Evolutionary conservation across 345 rosid genomes (phyloP).

Genomic region (Citrus unshiu): DNA sequence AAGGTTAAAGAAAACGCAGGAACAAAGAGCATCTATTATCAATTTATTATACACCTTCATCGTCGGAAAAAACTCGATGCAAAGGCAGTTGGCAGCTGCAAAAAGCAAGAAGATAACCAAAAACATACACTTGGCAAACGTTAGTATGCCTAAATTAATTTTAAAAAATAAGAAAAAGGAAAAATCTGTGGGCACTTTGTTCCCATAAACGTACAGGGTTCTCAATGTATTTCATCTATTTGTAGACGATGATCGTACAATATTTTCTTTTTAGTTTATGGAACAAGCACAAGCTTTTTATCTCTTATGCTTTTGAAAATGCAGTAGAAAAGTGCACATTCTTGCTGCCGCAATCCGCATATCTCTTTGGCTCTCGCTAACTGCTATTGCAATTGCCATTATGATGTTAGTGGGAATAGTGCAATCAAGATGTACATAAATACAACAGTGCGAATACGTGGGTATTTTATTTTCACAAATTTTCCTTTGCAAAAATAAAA

Average conservation of each 20-base stretch:
- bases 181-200: conserved; percentile 10
- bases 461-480: neutral
- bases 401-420: neutral
- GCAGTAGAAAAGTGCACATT: neutral
- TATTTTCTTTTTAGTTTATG: too few relatives aligned
- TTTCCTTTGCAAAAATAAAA: neutral
- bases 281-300: neutral
- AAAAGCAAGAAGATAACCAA: neutral
- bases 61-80: neutral
- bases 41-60: neutral
- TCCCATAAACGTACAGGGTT: conserved; percentile 4
- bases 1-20: neutral
- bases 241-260: neutral
- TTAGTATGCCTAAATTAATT: neutral
- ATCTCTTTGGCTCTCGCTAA: neutral
- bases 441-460: neutral
- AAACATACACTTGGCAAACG: conserved; percentile 5
- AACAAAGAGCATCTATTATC: neutral
- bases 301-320: neutral
- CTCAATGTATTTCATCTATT: neutral
- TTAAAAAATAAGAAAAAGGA: neutral
- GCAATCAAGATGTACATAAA: neutral
- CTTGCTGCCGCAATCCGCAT: conserved; percentile 4
- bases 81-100: neutral
- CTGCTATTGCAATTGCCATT: neutral